Evolutionary conservation across 2,329 filamentous ascomycete genomes (phyloP).

Genomic region (Monosporascus sp.): DNA sequence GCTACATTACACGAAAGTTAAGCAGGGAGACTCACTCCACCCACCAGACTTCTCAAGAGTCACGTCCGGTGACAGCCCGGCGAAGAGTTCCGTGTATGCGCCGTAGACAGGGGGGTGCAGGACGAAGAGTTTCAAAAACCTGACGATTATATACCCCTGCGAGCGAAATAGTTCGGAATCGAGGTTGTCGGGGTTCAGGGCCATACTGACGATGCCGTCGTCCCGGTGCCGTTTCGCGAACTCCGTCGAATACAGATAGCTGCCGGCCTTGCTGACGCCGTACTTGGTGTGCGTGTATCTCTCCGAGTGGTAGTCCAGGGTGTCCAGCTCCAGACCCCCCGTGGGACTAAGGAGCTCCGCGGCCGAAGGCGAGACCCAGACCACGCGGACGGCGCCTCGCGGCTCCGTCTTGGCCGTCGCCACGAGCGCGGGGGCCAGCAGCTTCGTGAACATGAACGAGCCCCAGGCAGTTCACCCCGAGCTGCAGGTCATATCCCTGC

Average conservation of each 20-base stretch:
- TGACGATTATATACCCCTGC: not conserved
- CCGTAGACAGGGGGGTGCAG: slow-evolving; percentile 17
- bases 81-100: slow-evolving; percentile 35
- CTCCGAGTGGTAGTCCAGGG: slow-evolving; percentile 1
- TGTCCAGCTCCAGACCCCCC: slow-evolving; percentile 1
- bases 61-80: slow-evolving; percentile 29
- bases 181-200: slow-evolving; percentile 16
- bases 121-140: slow-evolving; percentile 3
- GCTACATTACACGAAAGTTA: not conserved
- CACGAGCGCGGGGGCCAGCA: slow-evolving; percentile 3
- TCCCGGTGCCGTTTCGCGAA: slow-evolving; percentile 4
- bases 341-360: not conserved
- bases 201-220: slow-evolving; percentile 9
- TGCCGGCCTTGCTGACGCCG: slow-evolving; percentile 8
- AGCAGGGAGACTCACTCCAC: slow-evolving; percentile 6
- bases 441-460: slow-evolving; percentile 2
- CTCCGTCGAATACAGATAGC: slow-evolving; percentile 5
- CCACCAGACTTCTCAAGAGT: slow-evolving; percentile 21
- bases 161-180: slow-evolving; percentile 13
- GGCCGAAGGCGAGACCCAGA: slow-evolving; percentile 3
- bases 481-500: slow-evolving; percentile 3
- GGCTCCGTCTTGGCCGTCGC: slow-evolving; percentile 3
- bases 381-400: slow-evolving; percentile 1
- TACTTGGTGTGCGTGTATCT: not conserved
- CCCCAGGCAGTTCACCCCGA: slow-evolving; percentile 4